phyloP scores from a whole-genome alignment of 2,329 filamentous ascomycete genomes.

The Ceratocystis colombiana region DNA sequence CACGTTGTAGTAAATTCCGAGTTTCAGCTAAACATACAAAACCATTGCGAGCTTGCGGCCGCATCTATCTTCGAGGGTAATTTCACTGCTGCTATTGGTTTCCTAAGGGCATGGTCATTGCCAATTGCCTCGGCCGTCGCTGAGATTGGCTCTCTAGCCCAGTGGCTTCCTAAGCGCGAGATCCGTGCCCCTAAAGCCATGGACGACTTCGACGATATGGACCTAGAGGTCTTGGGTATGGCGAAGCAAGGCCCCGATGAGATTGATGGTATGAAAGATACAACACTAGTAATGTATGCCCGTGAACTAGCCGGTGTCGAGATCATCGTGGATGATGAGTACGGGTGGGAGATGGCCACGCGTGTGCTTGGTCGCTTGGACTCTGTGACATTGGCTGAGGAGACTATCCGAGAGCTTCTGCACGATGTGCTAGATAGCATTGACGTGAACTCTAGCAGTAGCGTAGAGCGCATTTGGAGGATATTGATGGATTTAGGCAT shows the following conservation, averaged over 20 bases:
- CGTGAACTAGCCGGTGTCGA: slow-evolving; percentile 51
- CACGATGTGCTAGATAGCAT: slow-evolving; percentile 51
- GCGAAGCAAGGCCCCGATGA: slow-evolving; percentile 49
- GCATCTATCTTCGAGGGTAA: slow-evolving; percentile 78
- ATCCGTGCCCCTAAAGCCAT: slow-evolving; percentile 44
- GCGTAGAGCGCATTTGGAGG: slow-evolving; percentile 71
- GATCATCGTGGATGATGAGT: slow-evolving; percentile 41
- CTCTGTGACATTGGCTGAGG: slow-evolving; percentile 57
- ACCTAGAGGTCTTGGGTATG: slow-evolving; percentile 72
- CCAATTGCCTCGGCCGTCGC: slow-evolving; percentile 67
- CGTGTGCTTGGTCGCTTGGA: slow-evolving; percentile 74
- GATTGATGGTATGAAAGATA: slow-evolving; percentile 62
- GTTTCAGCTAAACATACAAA: slow-evolving; percentile 66
- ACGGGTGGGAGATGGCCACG: slow-evolving; percentile 86
- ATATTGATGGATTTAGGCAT: slow-evolving; percentile 71
- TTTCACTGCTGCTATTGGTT: slow-evolving; percentile 60
- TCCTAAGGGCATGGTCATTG: slow-evolving; percentile 71
- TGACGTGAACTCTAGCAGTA: slow-evolving; percentile 55
- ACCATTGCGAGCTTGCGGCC: slow-evolving; percentile 68
- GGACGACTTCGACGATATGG: slow-evolving; percentile 53
- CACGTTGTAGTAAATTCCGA: slow-evolving; percentile 57
- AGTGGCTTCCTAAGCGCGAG: slow-evolving; percentile 62
- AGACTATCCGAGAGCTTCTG: slow-evolving; percentile 64
- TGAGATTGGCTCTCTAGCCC: slow-evolving; percentile 72
- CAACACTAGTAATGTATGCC: slow-evolving; percentile 67